Evolutionary conservation across 2,329 filamentous ascomycete genomes (phyloP).

Genomic region (Ophiobolus disseminans): DNA sequence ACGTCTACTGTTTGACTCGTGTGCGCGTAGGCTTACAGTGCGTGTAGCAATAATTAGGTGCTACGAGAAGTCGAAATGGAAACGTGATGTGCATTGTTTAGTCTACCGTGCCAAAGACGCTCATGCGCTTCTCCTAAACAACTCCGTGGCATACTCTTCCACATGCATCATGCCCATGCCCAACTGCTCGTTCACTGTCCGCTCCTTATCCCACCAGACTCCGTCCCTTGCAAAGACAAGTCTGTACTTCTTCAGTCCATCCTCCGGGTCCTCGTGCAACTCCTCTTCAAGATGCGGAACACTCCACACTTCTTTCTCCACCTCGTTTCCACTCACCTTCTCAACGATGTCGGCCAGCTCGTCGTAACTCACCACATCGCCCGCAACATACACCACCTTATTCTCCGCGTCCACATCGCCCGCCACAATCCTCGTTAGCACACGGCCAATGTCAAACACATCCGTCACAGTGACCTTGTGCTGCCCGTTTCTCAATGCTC

Average conservation of each 20-base stretch:
- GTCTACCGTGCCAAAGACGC: not conserved
- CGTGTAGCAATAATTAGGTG: conserved; percentile 15
- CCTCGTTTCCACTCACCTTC: conserved; percentile 48
- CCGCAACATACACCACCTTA: conserved; percentile 64
- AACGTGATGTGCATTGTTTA: not conserved
- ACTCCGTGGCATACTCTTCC: conserved; percentile 45
- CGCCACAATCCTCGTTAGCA: conserved; percentile 63
- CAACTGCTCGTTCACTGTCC: conserved; percentile 61
- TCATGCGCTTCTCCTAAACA: conserved; percentile 6
- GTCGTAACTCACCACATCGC: conserved; percentile 67
- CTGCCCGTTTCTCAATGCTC: conserved; percentile 68
- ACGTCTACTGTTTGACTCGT: conserved; percentile 1
- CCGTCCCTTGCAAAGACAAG: conserved; percentile 67
- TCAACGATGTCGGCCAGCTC: conserved; percentile 63
- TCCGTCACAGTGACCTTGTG: conserved; percentile 69
- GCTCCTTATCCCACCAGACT: conserved; percentile 63
- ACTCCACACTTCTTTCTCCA: conserved; percentile 61
- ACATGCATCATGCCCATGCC: conserved; percentile 57
- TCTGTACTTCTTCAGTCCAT: conserved; percentile 65
- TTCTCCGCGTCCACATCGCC: conserved; percentile 42
- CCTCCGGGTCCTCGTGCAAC: conserved; percentile 55
- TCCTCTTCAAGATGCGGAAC: conserved; percentile 54
- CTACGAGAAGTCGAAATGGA: not conserved
- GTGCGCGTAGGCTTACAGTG: conserved; percentile 13
- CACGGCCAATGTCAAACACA: conserved; percentile 67